phyloP scores from a whole-genome alignment of 495 filamentous ascomycete species.

The Penicillium canescens region DNA sequence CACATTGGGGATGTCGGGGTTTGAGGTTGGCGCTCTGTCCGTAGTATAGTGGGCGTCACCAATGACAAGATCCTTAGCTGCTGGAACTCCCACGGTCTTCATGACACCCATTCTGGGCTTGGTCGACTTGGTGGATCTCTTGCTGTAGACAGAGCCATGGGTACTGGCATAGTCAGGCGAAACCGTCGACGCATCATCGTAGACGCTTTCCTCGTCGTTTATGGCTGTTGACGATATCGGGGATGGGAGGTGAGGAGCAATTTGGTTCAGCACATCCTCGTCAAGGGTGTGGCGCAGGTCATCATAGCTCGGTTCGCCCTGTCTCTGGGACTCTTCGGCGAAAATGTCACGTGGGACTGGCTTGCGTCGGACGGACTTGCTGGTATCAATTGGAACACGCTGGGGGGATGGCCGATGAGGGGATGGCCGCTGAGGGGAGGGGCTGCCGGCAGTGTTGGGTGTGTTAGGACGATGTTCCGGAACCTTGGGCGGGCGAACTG shows the following conservation, averaged over 20 bases:
- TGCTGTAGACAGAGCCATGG: slow-evolving; percentile 61
- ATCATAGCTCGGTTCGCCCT: slow-evolving; percentile 55
- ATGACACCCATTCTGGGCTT: slow-evolving; percentile 78
- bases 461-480: slow-evolving; percentile 22
- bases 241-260: slow-evolving; percentile 36
- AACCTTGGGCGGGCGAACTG: slow-evolving; percentile 12
- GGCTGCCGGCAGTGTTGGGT: slow-evolving; percentile 15
- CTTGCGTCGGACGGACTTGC: slow-evolving; percentile 58
- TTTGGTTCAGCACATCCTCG: slow-evolving; percentile 59
- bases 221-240: slow-evolving; percentile 28
- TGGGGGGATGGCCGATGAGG: neutral
- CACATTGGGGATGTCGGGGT: slow-evolving; percentile 66
- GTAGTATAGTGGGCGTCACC: slow-evolving; percentile 59
- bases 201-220: slow-evolving; percentile 47
- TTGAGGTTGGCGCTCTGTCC: slow-evolving; percentile 30
- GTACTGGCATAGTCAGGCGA: slow-evolving; percentile 73
- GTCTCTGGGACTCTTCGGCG: slow-evolving; percentile 2
- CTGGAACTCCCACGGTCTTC: slow-evolving; percentile 73
- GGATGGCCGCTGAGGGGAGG: slow-evolving; percentile 6
- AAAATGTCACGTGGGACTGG: slow-evolving; percentile 54
- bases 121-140: slow-evolving; percentile 58
- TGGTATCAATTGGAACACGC: slow-evolving; percentile 37
- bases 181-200: slow-evolving; percentile 48
- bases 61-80: slow-evolving; percentile 53
- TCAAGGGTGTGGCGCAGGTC: slow-evolving; percentile 68